These are phyloP conservation scores for Apophysomyces elegans DNA, from an alignment of 371 early-diverging fungal species.

Conservation along the genomic window DNA sequence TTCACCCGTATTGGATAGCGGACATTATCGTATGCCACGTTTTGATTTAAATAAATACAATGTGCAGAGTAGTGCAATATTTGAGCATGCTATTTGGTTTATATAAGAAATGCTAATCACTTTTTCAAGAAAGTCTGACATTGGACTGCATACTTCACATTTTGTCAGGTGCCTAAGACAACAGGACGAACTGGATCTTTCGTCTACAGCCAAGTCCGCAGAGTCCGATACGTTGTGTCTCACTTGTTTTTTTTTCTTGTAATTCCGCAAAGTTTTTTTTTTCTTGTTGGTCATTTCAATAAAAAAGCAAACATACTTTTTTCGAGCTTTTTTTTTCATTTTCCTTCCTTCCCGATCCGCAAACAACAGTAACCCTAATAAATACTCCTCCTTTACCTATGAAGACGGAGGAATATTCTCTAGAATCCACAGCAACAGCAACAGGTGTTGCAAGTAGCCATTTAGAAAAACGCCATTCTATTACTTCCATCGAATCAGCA, in stretches of 20 bases:
- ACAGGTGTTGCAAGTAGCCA: neutral
- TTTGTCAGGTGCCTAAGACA: no score
- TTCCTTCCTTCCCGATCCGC: neutral
- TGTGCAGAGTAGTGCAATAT: no score
- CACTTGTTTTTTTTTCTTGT: slow-evolving; percentile 7
- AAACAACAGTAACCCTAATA: neutral
- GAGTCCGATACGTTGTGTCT: slow-evolving; percentile 9
- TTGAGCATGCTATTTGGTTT: no score
- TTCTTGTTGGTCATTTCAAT: neutral
- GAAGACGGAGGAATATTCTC: neutral
- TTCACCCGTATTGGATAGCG: neutral
- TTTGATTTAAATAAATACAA: neutral
- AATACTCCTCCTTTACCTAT: neutral
- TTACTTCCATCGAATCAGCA: slow-evolving; percentile 6
- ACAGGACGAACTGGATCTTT: neutral
- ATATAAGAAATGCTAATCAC: no score
- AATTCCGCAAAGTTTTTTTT: slow-evolving; percentile 8
- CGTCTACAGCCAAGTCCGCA: neutral
- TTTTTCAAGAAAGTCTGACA: no score
- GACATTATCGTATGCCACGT: neutral
- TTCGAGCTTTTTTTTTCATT: neutral
- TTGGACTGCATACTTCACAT: neutral
- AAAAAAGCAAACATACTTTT: neutral
- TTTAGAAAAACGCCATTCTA: slow-evolving; percentile 4
- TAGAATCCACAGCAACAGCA: neutral